Evolutionary conservation across 805 yeast species (phyloP), one percentile per base, ranked within the genome.

Genomic region (Huiozyma naganishii): DNA sequence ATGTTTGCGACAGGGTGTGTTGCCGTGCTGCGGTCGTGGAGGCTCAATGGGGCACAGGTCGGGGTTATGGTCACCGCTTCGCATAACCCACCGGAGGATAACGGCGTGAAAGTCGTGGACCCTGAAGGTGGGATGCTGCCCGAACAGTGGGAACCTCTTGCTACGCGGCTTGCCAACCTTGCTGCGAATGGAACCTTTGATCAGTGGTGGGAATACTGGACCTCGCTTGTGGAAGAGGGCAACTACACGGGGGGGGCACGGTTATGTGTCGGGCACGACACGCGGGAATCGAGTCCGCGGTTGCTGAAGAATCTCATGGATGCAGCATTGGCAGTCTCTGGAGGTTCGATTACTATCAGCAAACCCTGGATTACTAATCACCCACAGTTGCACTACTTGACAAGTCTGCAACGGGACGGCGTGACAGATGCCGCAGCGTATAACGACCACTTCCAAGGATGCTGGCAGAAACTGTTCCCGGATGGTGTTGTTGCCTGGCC

Each of bases 61-160:
- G 98, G 98, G n/a, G 81, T 89, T 9, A 90, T 92, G 97, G 80
- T 92, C 56, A 92, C 97, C 1, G 97, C 96, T 0, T 83, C 95
- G 0, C 97, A 88, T 62, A 88, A 88, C 55, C 96, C 96, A 0
- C 95, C 97, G 0, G 69, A 70, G 36, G 97, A 89, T 59, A 87
- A 87, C 54, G 96, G 96, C 29, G 90, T 87, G 41, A 90, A 90
- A 64, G 71, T 92, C n/a, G 86, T 90, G 27, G 97, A 90, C 52
- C 97, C 97, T 1, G 66, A 73, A 59, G 97, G 97, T 27, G 87
- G 83, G 49, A 89, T 89, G 97, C 72, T 89, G 52, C 82, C 76
- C 45, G 77, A 78, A 43, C 54, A 70, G 6, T 92, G 98, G 98
- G 98, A 92, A 58, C 65, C 70, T 0, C 67, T 77, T 48, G 95